phyloP scores from a whole-genome alignment of 345 rosid genomes.

The sweet orange (Citrus sinensis) region DNA sequence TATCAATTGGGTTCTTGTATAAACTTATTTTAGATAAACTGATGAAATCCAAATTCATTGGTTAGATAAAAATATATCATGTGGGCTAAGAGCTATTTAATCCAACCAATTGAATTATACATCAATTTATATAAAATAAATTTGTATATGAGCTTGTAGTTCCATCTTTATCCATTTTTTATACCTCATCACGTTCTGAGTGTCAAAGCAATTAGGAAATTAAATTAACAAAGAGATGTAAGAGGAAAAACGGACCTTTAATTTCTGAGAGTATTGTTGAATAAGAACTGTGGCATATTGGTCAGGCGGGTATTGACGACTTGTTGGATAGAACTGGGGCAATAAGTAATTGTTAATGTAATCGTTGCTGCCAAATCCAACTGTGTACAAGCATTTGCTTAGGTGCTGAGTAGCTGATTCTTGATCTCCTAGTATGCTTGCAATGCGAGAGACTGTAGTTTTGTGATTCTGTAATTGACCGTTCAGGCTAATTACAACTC shows the following conservation, averaged over 20 bases:
- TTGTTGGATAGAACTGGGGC: slow-evolving; percentile 20
- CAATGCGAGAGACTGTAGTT: background rate
- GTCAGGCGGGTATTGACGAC: slow-evolving; percentile 8
- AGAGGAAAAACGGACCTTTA: slow-evolving; percentile 12
- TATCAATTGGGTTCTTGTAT: no score
- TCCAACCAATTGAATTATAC: no score
- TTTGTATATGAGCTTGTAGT: no score
- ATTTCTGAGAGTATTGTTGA: slow-evolving; percentile 18
- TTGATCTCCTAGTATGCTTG: background rate
- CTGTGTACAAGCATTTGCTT: slow-evolving; percentile 23
- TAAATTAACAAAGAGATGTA: background rate
- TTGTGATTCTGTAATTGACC: slow-evolving; percentile 14
- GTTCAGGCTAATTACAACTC: slow-evolving; percentile 10
- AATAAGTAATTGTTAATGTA: slow-evolving; percentile 37
- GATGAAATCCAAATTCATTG: no score
- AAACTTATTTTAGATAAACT: no score
- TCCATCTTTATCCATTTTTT: no score
- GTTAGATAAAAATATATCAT: no score
- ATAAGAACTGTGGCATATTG: slow-evolving; percentile 20
- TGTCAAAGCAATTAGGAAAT: background rate
- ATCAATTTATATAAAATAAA: no score
- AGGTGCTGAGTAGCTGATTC: slow-evolving; percentile 4
- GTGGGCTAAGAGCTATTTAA: no score
- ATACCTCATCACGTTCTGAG: no score
- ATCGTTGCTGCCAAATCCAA: slow-evolving; percentile 32